A percentile compares a stretch with the other conserved stretches of the same genome.
Evolutionary conservation across 2,329 filamentous ascomycete species (phyloP).

Genomic region (Beauveria varroae): DNA sequence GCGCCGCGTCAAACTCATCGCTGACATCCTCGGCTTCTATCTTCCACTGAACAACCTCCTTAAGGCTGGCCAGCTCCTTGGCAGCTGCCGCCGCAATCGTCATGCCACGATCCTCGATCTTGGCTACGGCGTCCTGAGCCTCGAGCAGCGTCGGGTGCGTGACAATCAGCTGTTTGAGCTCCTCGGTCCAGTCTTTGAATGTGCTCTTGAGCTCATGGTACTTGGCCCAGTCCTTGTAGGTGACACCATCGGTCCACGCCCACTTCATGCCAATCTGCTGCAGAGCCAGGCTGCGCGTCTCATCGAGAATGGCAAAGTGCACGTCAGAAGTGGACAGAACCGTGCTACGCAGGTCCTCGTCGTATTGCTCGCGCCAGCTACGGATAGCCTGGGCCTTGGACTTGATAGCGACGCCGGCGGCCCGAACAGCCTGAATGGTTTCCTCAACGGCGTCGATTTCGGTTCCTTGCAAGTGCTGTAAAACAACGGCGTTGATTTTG

Average conservation of each 20-base stretch:
- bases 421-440: constrained; percentile 46
- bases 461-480: constrained; percentile 45
- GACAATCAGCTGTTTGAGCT: constrained; percentile 69
- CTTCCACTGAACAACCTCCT: constrained; percentile 81
- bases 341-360: constrained; percentile 59
- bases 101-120: constrained; percentile 76
- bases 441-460: constrained; percentile 33
- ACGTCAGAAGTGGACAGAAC: constrained; percentile 68
- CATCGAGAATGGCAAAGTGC: constrained; percentile 74
- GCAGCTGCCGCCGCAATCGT: constrained; percentile 68
- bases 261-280: constrained; percentile 91
- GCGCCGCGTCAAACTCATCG: constrained; percentile 69
- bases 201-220: constrained; percentile 82
- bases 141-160: constrained; percentile 62
- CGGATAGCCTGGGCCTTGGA: constrained; percentile 69
- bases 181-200: constrained; percentile 76
- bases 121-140: constrained; percentile 59
- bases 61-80: constrained; percentile 70
- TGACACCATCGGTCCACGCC: constrained; percentile 92
- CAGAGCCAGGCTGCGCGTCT: constrained; percentile 74
- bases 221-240: constrained; percentile 95
- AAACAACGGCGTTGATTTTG: constrained; percentile 57
- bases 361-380: constrained; percentile 66
- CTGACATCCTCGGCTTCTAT: constrained; percentile 64
- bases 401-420: constrained; percentile 66